Evolutionary conservation across 2,329 filamentous ascomycete species (phyloP).

Genomic region (Penicillium sp.): DNA sequence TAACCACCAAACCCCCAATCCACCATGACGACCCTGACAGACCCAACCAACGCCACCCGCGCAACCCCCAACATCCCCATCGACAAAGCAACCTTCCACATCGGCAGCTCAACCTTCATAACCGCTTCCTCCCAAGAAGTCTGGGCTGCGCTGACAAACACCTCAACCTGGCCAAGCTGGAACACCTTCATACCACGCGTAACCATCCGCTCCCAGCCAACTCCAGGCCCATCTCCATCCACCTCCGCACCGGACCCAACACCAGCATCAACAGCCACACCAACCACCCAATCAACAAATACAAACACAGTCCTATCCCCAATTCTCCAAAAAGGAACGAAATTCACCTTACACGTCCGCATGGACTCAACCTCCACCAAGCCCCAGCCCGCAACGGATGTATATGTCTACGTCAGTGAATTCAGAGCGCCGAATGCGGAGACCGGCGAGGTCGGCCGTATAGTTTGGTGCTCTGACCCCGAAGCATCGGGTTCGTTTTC

Average conservation of each 20-base stretch:
- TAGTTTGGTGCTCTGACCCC: constrained; percentile 32
- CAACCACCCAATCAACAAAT: background rate
- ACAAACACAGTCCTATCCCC: constrained; percentile 18
- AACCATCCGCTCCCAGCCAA: constrained; percentile 46
- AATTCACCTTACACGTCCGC: constrained; percentile 46
- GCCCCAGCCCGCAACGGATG: constrained; percentile 27
- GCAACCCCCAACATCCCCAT: constrained; percentile 35
- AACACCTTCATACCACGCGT: constrained; percentile 49
- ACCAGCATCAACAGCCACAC: constrained; percentile 15
- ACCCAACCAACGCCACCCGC: constrained; percentile 26
- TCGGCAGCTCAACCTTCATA: constrained; percentile 41
- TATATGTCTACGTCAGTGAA: constrained; percentile 35
- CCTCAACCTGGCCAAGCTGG: constrained; percentile 49
- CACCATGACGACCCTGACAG: constrained; percentile 13
- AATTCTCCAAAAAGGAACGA: constrained; percentile 41
- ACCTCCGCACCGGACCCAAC: background rate
- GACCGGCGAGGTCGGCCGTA: constrained; percentile 22
- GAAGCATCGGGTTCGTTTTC: constrained; percentile 32
- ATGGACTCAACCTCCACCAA: constrained; percentile 36
- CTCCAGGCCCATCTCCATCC: constrained; percentile 2
- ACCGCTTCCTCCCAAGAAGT: constrained; percentile 44
- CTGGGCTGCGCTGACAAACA: constrained; percentile 47
- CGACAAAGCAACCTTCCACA: constrained; percentile 30
- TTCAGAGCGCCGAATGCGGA: constrained; percentile 29
- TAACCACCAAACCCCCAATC: background rate